These are phyloP conservation scores for Xylariaceae sp. DNA, from an alignment of 2,329 filamentous ascomycete species.

Conservation along the genomic window DNA sequence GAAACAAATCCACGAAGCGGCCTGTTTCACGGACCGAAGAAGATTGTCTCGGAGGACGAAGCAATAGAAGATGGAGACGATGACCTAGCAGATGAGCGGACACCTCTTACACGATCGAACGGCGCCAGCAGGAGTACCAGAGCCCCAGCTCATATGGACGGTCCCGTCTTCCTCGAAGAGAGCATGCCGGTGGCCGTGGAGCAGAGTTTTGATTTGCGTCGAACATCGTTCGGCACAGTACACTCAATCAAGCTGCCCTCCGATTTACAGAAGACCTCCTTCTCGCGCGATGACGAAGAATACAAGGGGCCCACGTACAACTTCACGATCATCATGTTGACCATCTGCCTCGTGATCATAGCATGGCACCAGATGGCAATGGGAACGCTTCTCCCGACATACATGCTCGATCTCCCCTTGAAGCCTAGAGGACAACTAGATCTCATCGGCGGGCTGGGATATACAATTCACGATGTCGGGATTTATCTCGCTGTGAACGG, in stretches of 20 bases:
- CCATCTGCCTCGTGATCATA: slow-evolving; percentile 39
- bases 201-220: slow-evolving; percentile 36
- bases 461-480: slow-evolving; percentile 65
- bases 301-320: slow-evolving; percentile 35
- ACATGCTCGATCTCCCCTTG: slow-evolving; percentile 39
- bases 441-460: slow-evolving; percentile 61
- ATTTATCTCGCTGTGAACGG: slow-evolving; percentile 69
- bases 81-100: slow-evolving; percentile 27
- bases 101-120: slow-evolving; percentile 21
- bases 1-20: slow-evolving; percentile 37
- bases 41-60: slow-evolving; percentile 21
- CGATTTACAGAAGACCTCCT: slow-evolving; percentile 9
- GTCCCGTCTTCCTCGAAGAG: slow-evolving; percentile 34
- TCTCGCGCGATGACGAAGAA: slow-evolving; percentile 6
- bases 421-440: slow-evolving; percentile 33
- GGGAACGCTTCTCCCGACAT: slow-evolving; percentile 40
- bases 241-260: slow-evolving; percentile 37
- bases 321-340: slow-evolving; percentile 42
- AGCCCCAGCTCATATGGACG: slow-evolving; percentile 21
- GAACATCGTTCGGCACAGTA: slow-evolving; percentile 42
- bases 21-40: slow-evolving; percentile 2
- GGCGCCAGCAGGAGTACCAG: slow-evolving; percentile 10
- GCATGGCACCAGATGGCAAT: slow-evolving; percentile 48
- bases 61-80: slow-evolving; percentile 27
- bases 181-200: slow-evolving; percentile 34